These are phyloP conservation scores for Globisporangium nunn DNA, from an alignment of 352 stramenopile species.

Conservation along the genomic window DNA sequence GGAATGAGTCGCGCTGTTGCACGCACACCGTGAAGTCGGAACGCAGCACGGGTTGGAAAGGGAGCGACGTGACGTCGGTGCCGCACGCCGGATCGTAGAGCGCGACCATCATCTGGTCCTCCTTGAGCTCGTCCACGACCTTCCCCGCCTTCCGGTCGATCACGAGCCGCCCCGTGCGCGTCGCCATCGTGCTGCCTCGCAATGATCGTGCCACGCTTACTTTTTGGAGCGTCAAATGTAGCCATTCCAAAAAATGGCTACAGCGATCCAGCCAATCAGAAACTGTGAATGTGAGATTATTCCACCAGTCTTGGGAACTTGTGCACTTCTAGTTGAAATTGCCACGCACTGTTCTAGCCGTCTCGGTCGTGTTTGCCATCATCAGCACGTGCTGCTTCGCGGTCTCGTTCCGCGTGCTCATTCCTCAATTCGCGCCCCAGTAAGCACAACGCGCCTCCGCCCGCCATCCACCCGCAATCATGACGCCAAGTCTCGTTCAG, in stretches of 20 bases:
- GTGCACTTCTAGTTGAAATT: background rate
- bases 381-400: background rate
- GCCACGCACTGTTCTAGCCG: background rate
- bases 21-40: constrained; percentile 57
- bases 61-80: constrained; percentile 24
- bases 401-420: background rate
- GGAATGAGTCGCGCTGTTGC: background rate
- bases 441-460: background rate
- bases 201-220: background rate
- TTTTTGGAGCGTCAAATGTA: background rate
- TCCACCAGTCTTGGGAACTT: background rate
- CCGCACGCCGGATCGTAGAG: constrained; percentile 36
- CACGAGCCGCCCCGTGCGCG: constrained; percentile 43
- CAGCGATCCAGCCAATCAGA: background rate
- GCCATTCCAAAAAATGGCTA: background rate
- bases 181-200: constrained; percentile 27
- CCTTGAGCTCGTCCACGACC: constrained; percentile 60
- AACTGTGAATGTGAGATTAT: background rate
- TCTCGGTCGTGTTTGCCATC: background rate
- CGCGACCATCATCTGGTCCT: constrained; percentile 60
- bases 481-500: background rate
- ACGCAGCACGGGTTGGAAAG: constrained; percentile 39
- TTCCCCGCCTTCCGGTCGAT: constrained; percentile 45
- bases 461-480: background rate
- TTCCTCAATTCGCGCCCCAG: background rate